These are phyloP conservation scores for Barbatosphaeria neglecta DNA, from an alignment of 495 filamentous ascomycete genomes.

Conservation along the genomic window DNA sequence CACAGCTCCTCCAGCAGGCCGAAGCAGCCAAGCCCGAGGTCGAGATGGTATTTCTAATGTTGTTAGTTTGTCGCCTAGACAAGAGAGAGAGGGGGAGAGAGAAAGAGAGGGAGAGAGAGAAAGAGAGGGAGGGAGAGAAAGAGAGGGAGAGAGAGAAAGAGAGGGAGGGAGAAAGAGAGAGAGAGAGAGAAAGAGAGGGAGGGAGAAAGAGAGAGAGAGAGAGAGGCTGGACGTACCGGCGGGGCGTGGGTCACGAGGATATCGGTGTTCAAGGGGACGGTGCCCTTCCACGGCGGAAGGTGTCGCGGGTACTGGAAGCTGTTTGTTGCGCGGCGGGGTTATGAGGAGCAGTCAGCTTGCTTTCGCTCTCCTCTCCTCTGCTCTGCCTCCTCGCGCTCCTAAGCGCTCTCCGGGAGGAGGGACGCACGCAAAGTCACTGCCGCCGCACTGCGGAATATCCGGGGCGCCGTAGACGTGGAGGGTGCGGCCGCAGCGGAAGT, in stretches of 20 bases:
- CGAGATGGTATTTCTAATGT: conserved; percentile 61
- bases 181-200: not conserved
- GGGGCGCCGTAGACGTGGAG: conserved; percentile 44
- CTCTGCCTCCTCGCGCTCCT: not conserved
- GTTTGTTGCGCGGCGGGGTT: not conserved
- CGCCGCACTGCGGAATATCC: conserved; percentile 38
- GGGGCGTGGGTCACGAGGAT: conserved; percentile 76
- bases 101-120: not conserved
- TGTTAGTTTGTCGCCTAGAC: no score
- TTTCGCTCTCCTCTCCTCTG: not conserved
- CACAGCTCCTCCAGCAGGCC: conserved; percentile 65
- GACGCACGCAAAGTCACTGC: conserved; percentile 45
- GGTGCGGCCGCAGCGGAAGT: conserved; percentile 36
- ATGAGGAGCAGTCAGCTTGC: conserved; percentile 2
- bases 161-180: not conserved
- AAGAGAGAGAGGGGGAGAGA: not conserved
- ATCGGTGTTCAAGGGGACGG: conserved; percentile 62
- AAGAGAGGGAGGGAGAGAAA: not conserved
- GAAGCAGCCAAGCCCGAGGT: conserved; percentile 65
- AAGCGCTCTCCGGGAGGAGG: not conserved
- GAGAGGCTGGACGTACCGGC: conserved; percentile 29
- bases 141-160: no score
- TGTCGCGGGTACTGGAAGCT: conserved; percentile 37
- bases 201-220: not conserved
- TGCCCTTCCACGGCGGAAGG: conserved; percentile 33